Evolutionary conservation across 345 rosid genomes (phyloP).

Genomic region (Hibiscus trionum): DNA sequence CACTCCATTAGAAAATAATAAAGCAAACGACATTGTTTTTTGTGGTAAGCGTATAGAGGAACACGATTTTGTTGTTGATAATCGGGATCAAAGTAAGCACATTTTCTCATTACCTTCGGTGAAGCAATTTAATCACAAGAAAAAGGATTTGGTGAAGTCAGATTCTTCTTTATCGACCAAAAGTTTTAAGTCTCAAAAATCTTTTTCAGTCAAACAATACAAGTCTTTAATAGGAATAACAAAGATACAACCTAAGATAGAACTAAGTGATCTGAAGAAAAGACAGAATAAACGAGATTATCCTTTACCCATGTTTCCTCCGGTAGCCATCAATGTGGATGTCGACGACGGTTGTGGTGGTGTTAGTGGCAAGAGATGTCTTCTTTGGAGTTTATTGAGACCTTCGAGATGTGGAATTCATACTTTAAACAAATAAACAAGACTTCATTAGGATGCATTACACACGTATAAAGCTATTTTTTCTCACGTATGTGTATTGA

Average conservation of each 20-base stretch:
- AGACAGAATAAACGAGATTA: constrained; percentile 26
- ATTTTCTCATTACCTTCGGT: not conserved
- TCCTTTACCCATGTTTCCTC: constrained; percentile 25
- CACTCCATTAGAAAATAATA: not conserved
- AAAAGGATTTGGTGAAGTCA: not conserved
- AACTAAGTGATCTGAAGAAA: constrained; percentile 35
- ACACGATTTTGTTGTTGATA: not conserved
- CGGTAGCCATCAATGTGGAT: not conserved
- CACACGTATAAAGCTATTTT: not conserved
- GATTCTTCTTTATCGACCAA: not conserved
- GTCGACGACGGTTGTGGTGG: not conserved
- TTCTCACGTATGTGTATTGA: not conserved
- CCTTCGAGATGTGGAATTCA: constrained; percentile 12
- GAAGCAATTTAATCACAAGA: not conserved
- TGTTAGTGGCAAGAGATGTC: not conserved
- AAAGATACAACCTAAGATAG: constrained; percentile 30
- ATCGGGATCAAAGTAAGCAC: not conserved
- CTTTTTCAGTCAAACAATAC: constrained; percentile 1
- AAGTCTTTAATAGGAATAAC: constrained; percentile 27
- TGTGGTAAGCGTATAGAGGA: constrained; percentile 12
- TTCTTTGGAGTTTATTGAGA: constrained; percentile 10
- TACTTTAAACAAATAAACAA: constrained; percentile 15
- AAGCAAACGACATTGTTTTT: constrained; percentile 11
- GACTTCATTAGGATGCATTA: constrained; percentile 19
- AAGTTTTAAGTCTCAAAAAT: not conserved